Evolutionary conservation across 129 eudicot species (phyloP), one percentile per base, ranked within the genome.

Genomic region (Tagetes patula): DNA sequence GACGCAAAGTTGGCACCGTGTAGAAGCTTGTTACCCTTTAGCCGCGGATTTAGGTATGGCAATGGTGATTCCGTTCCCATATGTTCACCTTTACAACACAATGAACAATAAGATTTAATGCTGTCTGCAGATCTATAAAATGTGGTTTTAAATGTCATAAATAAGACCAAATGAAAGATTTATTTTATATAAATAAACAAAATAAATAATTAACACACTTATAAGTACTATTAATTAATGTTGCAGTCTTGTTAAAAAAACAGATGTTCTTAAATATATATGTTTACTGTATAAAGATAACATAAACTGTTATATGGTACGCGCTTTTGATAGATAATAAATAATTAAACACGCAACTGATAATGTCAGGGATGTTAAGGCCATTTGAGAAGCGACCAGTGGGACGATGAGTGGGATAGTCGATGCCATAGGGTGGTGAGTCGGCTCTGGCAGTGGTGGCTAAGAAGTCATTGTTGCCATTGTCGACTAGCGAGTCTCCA

Each of bases 371-470:
- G 54, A 87, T 81, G 76, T 87, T 87, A 4, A 75, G 78, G 77
- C 88, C 88, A 38, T 87, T 87, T 1, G 88, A 84, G 80, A 87
- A 86, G 1, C 85, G 87, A 58, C 87, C 91, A 12, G 91, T 86
- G 47, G 87, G 91, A 9, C 72, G 84, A 36, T 83, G 91, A 40
- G 85, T 73, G 4, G 91, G 91, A 65, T 58, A 80, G 72, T 86
- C 87, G 38, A 87, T 87, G 82, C 92, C 92, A 31, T 87, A 87
- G 38, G 92, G 92, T 1, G 88, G 92, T 6, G 87, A 69, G 70
- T 84, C 92, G 6, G 88, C 92, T 69, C 88, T 72, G 14, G 88
- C 88, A 10, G 87, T 72, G 59, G 92, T 87, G 61, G 75, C 73
- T 47, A 87, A 73, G 74, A 73, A 87, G 80, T 87, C 86, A 54